These are phyloP conservation scores for Hericium erinaceus DNA, from an alignment of 768 basidiomycete genomes.

Conservation along the genomic window DNA sequence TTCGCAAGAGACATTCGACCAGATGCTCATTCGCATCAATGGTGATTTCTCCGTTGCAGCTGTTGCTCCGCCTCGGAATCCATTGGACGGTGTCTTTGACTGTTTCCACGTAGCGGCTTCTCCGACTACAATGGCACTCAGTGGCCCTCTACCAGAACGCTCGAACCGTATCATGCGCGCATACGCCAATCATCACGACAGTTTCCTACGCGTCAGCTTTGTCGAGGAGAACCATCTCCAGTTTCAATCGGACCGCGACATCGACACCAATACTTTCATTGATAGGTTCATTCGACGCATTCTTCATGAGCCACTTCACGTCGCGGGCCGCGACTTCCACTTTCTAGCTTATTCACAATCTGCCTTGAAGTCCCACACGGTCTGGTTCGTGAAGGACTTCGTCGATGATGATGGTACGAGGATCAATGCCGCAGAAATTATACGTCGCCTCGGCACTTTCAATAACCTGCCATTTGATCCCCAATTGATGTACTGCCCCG, in stretches of 20 bases:
- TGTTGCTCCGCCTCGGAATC: not conserved
- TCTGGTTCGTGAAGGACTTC: slow-evolving; percentile 61
- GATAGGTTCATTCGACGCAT: slow-evolving; percentile 36
- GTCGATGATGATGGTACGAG: slow-evolving; percentile 16
- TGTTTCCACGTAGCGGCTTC: slow-evolving; percentile 42
- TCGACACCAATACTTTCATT: slow-evolving; percentile 45
- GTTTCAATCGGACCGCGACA: slow-evolving; percentile 46
- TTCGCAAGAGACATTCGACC: slow-evolving; percentile 2
- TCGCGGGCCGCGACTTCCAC: slow-evolving; percentile 46
- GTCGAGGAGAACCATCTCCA: slow-evolving; percentile 47
- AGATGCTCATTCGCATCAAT: slow-evolving; percentile 20
- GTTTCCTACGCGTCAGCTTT: slow-evolving; percentile 56
- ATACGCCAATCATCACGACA: slow-evolving; percentile 37
- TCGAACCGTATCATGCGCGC: slow-evolving; percentile 54
- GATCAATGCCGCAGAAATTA: slow-evolving; percentile 40
- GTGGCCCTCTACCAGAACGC: slow-evolving; percentile 48
- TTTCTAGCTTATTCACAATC: slow-evolving; percentile 72
- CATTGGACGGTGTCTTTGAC: slow-evolving; percentile 24
- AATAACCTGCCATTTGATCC: slow-evolving; percentile 34
- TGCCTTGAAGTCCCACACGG: slow-evolving; percentile 47
- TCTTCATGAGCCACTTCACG: slow-evolving; percentile 34
- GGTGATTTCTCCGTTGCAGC: slow-evolving; percentile 10
- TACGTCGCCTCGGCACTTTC: slow-evolving; percentile 47
- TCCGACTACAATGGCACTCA: slow-evolving; percentile 43
- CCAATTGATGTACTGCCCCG: slow-evolving; percentile 47